Evolutionary conservation across 176 grass and related monocot species (phyloP).

Genomic region (Oryza meyeriana): DNA sequence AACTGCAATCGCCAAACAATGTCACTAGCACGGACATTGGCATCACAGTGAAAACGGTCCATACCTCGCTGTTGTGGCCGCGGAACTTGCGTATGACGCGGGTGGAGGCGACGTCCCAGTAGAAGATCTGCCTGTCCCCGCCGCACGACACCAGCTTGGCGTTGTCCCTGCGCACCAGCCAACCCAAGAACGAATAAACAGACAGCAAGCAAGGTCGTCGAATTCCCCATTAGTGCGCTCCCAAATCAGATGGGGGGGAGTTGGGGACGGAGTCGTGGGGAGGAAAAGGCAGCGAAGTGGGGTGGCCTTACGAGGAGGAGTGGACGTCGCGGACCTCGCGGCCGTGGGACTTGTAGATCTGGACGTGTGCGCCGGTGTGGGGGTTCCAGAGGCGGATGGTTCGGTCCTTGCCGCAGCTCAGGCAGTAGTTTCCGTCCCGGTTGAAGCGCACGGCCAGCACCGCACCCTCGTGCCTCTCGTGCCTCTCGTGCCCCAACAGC

Average conservation of each 20-base stretch:
- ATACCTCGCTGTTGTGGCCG: conserved; percentile 94
- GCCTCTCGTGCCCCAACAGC: conserved; percentile 77
- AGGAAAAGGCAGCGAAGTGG: not conserved
- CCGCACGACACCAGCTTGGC: conserved; percentile 88
- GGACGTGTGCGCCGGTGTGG: conserved; percentile 79
- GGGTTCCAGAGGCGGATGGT: conserved; percentile 95
- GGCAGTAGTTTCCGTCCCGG: conserved; percentile 87
- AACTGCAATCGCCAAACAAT: not conserved
- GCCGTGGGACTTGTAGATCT: conserved; percentile 89
- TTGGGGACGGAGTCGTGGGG: not conserved
- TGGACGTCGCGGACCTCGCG: conserved; percentile 95
- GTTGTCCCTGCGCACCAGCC: conserved; percentile 80
- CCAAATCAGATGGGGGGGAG: not conserved
- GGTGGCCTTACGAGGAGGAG: conserved; percentile 55
- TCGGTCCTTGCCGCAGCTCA: conserved; percentile 96
- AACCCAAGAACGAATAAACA: no score
- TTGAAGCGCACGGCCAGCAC: conserved; percentile 95
- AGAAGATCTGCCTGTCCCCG: conserved; percentile 85
- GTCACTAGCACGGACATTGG: not conserved
- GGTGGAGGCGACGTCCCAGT: conserved; percentile 82
- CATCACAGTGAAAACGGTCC: not conserved
- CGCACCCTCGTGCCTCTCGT: conserved; percentile 85
- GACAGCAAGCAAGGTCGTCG: not conserved
- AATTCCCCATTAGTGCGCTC: not conserved
- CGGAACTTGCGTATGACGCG: conserved; percentile 92